A percentile compares a stretch with the other conserved stretches of the same genome.
Conservation (phyloP, 495 filamentous ascomycete species). For the Neurospora discreta region DNA sequence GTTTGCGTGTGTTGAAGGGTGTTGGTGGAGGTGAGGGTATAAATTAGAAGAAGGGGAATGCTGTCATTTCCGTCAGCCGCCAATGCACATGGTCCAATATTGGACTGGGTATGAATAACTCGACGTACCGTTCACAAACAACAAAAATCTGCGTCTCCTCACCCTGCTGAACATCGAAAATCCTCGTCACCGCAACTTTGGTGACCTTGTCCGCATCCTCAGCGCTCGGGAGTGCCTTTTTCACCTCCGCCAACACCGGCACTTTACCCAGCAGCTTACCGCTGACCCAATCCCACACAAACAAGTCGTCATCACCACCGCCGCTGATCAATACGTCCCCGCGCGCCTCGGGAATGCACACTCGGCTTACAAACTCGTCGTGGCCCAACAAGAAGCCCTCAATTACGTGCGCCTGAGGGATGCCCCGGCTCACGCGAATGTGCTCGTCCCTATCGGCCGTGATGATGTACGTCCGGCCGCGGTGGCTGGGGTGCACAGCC, state of each 20-base stretch:
- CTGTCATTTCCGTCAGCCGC: background rate
- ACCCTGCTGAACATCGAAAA: slow-evolving; percentile 17
- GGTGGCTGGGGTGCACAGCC: slow-evolving; percentile 19
- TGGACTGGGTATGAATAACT: background rate
- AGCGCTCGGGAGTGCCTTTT: background rate
- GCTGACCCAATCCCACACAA: slow-evolving; percentile 71
- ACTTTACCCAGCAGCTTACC: slow-evolving; percentile 43
- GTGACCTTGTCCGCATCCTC: slow-evolving; percentile 15
- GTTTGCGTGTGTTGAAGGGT: slow-evolving; percentile 35
- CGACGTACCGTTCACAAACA: slow-evolving; percentile 54
- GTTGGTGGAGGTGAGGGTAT: slow-evolving; percentile 15
- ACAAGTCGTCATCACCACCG: slow-evolving; percentile 68
- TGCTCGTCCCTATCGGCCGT: slow-evolving; percentile 95
- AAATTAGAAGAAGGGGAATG: background rate
- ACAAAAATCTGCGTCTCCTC: slow-evolving; percentile 40
- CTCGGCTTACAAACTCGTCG: slow-evolving; percentile 61
- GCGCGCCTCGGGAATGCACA: slow-evolving; percentile 50
- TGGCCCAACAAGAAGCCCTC: slow-evolving; percentile 85
- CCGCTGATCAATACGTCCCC: slow-evolving; percentile 64
- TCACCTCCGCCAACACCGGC: slow-evolving; percentile 34
- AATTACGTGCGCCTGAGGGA: slow-evolving; percentile 78
- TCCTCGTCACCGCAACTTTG: slow-evolving; percentile 41
- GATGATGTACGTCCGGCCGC: slow-evolving; percentile 54
- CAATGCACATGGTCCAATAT: background rate
- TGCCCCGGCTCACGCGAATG: slow-evolving; percentile 77